Conservation (phyloP, 164 flowering plant species). For the Nymphaea thermarum region DNA sequence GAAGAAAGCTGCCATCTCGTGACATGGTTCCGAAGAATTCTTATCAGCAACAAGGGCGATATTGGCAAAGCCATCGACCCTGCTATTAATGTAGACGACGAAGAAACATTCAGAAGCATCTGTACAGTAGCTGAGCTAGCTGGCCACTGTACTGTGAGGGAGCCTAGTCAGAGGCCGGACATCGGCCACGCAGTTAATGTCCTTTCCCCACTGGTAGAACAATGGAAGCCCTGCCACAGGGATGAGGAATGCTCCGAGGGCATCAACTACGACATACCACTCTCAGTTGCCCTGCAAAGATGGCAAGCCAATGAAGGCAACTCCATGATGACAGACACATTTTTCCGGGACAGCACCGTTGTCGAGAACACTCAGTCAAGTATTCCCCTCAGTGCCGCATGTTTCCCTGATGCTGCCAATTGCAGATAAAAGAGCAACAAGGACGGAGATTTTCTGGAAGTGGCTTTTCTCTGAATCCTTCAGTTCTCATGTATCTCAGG, state of each 20-base stretch:
- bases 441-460: neutral
- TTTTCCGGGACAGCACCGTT: neutral
- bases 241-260: constrained; percentile 18
- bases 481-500: no score
- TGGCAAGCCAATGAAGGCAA: constrained; percentile 30
- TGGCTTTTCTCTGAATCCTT: neutral
- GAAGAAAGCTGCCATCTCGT: constrained; percentile 32
- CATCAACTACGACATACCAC: constrained; percentile 20
- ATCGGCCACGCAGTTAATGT: constrained; percentile 44
- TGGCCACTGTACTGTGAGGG: constrained; percentile 44
- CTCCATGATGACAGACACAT: constrained; percentile 11
- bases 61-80: constrained; percentile 24
- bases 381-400: neutral
- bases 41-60: constrained; percentile 20
- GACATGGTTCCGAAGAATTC: constrained; percentile 29
- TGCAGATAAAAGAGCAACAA: neutral
- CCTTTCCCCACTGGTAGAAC: constrained; percentile 40
- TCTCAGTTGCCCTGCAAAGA: constrained; percentile 20
- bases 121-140: constrained; percentile 39
- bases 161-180: constrained; percentile 42
- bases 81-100: constrained; percentile 20
- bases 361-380: neutral
- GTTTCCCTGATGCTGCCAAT: neutral
- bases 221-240: constrained; percentile 32
- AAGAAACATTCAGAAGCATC: constrained; percentile 31